Percentiles rank a stretch among this genome's conserved stretches.
These are phyloP conservation scores for Corymbia citriodora DNA, from an alignment of 441 rosid species.

Conservation along the genomic window DNA sequence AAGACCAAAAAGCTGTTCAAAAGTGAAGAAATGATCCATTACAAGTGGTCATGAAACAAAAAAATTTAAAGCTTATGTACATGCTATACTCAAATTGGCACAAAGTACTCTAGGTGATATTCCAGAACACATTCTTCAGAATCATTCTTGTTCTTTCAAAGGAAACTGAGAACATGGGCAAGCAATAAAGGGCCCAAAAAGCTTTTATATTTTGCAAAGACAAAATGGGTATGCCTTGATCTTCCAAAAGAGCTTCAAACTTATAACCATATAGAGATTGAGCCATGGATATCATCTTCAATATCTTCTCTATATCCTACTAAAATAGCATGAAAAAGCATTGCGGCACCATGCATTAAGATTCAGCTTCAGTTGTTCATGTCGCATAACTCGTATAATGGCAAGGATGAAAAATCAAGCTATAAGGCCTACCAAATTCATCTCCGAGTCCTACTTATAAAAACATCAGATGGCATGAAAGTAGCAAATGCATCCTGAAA, in stretches of 20 bases:
- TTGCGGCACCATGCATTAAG: not conserved
- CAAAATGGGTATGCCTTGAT: not conserved
- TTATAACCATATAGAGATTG: not conserved
- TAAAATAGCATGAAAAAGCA: not conserved
- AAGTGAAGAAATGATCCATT: not conserved
- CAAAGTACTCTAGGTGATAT: not conserved
- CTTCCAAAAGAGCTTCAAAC: not conserved
- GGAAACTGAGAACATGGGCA: not conserved
- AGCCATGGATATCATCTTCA: not conserved
- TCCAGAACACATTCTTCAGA: not conserved
- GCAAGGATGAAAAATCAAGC: not conserved
- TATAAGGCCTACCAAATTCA: not conserved
- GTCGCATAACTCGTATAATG: not conserved
- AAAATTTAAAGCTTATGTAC: not conserved
- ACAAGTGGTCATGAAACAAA: not conserved
- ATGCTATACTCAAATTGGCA: not conserved
- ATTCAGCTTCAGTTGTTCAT: not conserved
- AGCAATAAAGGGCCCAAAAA: not conserved
- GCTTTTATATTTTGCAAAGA: not conserved
- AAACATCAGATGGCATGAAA: not conserved
- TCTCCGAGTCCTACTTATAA: not conserved
- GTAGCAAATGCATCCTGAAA: not conserved
- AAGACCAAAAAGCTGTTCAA: constrained; percentile 81
- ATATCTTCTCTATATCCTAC: not conserved
- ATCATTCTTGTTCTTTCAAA: not conserved